A percentile compares a stretch with the other conserved stretches of the same genome.
phyloP scores from a whole-genome alignment of 805 yeast species.

The Clavispora phyllophila region DNA sequence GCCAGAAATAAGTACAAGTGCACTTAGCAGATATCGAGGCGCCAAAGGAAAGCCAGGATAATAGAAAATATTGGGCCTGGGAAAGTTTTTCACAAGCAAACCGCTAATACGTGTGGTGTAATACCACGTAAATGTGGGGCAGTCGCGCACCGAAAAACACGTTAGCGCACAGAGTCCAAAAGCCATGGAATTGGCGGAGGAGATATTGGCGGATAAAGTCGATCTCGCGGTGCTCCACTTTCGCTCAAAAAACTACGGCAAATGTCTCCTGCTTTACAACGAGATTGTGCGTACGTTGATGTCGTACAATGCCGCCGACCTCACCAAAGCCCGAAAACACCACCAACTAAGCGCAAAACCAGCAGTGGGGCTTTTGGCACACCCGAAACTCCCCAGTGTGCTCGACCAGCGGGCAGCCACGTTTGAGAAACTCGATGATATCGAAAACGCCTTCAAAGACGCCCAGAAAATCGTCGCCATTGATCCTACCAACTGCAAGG shows the following conservation, averaged over 20 bases:
- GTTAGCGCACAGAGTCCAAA: not conserved
- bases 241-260: constrained; percentile 21
- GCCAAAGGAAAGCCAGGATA: too few species aligned
- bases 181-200: constrained; percentile 18
- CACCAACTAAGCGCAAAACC: constrained; percentile 23
- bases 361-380: constrained; percentile 24
- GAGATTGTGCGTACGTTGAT: constrained; percentile 19
- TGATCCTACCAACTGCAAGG: constrained; percentile 46
- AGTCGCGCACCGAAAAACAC: not conserved
- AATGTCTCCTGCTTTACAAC: constrained; percentile 26
- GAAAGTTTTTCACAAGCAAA: too few species aligned
- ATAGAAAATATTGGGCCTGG: too few species aligned
- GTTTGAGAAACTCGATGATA: constrained; percentile 34
- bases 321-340: constrained; percentile 15
- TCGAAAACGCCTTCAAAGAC: constrained; percentile 31
- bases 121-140: not conserved
- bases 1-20: too few species aligned
- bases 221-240: constrained; percentile 28
- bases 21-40: too few species aligned
- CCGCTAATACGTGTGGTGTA: too few species aligned
- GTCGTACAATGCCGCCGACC: constrained; percentile 9
- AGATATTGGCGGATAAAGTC: constrained; percentile 24
- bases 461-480: constrained; percentile 26
- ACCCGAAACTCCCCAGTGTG: constrained; percentile 31
- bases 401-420: constrained; percentile 49